These are phyloP conservation scores for Lactifluus hygrophoroides DNA, from an alignment of 768 basidiomycete species.

Conservation along the genomic window DNA sequence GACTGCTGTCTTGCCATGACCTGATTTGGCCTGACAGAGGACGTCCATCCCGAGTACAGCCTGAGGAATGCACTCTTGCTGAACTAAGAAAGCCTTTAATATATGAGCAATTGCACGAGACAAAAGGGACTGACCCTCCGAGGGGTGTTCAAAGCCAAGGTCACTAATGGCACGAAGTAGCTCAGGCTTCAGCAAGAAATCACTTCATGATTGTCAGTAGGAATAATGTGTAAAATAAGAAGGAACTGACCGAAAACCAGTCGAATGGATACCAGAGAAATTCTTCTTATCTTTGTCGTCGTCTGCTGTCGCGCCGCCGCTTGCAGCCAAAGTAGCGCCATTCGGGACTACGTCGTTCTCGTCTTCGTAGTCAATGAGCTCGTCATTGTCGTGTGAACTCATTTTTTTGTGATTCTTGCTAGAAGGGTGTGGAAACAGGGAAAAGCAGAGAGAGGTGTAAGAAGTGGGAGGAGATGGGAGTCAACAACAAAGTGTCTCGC, in stretches of 20 bases:
- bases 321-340: conserved; percentile 39
- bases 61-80: conserved; percentile 99
- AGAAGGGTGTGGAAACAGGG: conserved; percentile 24
- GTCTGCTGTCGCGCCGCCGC: conserved; percentile 40
- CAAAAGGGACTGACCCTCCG: conserved; percentile 63
- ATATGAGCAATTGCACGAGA: not conserved
- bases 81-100: conserved; percentile 46
- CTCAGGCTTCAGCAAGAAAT: conserved; percentile 97
- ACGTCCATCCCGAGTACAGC: conserved; percentile 99
- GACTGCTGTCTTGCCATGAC: conserved; percentile 97
- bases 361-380: conserved; percentile 92
- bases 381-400: conserved; percentile 82
- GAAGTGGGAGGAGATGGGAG: conserved; percentile 19
- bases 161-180: conserved; percentile 96
- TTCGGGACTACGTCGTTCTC: conserved; percentile 72
- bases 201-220: conserved; percentile 40
- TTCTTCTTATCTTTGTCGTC: conserved; percentile 89
- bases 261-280: conserved; percentile 99
- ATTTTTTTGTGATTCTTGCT: conserved; percentile 34
- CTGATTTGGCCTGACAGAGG: conserved; percentile 98
- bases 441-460: conserved; percentile 25
- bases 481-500: conserved; percentile 18
- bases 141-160: conserved; percentile 99
- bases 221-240: not conserved
- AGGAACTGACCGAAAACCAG: conserved; percentile 80